These are phyloP conservation scores for Magnaporthiopsis poae DNA, from an alignment of 2,329 filamentous ascomycete species.

Conservation along the genomic window DNA sequence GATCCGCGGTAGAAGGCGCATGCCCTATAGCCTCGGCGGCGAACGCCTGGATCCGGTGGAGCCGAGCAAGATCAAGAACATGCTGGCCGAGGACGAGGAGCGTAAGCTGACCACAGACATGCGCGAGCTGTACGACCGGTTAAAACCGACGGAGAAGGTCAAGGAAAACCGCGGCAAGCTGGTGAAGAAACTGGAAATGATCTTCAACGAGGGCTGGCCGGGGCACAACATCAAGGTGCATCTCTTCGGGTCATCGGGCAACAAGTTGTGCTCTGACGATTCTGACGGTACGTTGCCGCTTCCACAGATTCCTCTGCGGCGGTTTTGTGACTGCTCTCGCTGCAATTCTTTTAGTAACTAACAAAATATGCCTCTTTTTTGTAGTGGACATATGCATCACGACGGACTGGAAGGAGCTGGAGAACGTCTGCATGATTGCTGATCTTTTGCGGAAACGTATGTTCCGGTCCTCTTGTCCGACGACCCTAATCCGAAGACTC, in stretches of 20 bases:
- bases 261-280: slow-evolving; percentile 85
- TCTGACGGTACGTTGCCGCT: slow-evolving; percentile 66
- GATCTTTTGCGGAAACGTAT: slow-evolving; percentile 75
- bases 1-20: slow-evolving; percentile 70
- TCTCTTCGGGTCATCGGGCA: slow-evolving; percentile 96
- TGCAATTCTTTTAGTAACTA: background rate
- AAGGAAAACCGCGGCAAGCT: slow-evolving; percentile 66
- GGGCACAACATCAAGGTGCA: slow-evolving; percentile 81
- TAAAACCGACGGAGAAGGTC: slow-evolving; percentile 73
- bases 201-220: slow-evolving; percentile 87
- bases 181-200: slow-evolving; percentile 75
- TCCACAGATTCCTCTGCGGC: background rate
- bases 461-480: slow-evolving; percentile 23
- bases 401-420: slow-evolving; percentile 76
- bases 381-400: slow-evolving; percentile 96
- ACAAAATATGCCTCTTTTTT: background rate
- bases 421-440: slow-evolving; percentile 83
- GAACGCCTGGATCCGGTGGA: slow-evolving; percentile 66
- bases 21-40: slow-evolving; percentile 83
- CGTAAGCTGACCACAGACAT: slow-evolving; percentile 70
- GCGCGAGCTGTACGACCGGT: slow-evolving; percentile 70
- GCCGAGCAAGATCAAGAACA: slow-evolving; percentile 61
- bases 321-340: background rate
- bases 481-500: background rate
- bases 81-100: slow-evolving; percentile 63